Conservation (phyloP, 805 yeast genomes). For the Ogataea pilisensis region DNA sequence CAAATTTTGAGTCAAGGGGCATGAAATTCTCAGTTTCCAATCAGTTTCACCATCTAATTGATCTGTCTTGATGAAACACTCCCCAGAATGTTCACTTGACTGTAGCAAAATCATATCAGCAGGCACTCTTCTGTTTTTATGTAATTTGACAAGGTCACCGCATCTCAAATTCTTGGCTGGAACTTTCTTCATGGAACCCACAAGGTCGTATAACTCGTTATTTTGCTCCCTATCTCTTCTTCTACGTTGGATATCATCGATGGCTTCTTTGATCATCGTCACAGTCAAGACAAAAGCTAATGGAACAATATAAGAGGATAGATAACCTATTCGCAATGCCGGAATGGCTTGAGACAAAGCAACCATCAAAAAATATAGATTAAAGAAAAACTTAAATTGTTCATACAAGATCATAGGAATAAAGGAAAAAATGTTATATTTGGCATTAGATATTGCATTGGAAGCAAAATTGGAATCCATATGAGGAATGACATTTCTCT, state of each 20-base stretch:
- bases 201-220: constrained; percentile 72
- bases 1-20: constrained; percentile 62
- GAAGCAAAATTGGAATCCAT: constrained; percentile 41
- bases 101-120: constrained; percentile 88
- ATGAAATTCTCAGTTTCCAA: constrained; percentile 89
- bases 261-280: constrained; percentile 93
- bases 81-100: constrained; percentile 79
- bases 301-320: constrained; percentile 91
- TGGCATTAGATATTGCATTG: constrained; percentile 90
- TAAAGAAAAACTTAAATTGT: constrained; percentile 96
- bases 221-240: constrained; percentile 89
- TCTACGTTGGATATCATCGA: constrained; percentile 88
- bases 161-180: constrained; percentile 66
- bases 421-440: constrained; percentile 83
- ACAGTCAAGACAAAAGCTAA: constrained; percentile 87
- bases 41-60: constrained; percentile 99
- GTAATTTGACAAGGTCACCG: constrained; percentile 78
- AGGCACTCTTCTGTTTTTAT: constrained; percentile 84
- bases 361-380: constrained; percentile 84
- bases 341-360: constrained; percentile 93
- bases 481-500: constrained; percentile 38
- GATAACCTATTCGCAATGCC: constrained; percentile 84
- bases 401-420: constrained; percentile 87
- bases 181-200: constrained; percentile 41
- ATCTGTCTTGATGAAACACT: constrained; percentile 91